Evolutionary conservation across 208 protist genomes (phyloP).

Genomic region (Jaenimonas drosophilae): DNA sequence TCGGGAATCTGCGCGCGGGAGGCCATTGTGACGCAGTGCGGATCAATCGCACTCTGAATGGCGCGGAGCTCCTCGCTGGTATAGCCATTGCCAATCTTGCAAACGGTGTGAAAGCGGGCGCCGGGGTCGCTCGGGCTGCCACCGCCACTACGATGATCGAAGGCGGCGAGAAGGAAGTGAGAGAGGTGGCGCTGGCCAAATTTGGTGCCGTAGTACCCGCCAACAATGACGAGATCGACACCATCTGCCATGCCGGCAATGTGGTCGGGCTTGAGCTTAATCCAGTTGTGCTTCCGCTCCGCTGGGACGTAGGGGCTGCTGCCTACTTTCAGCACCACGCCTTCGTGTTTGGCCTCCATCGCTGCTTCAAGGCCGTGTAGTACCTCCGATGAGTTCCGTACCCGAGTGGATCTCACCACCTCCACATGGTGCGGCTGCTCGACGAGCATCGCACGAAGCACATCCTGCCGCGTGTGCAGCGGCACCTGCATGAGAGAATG

Average conservation of each 20-base stretch:
- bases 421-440: slow-evolving; percentile 15
- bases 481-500: slow-evolving; percentile 12
- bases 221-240: slow-evolving; percentile 34
- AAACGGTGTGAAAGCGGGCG: slow-evolving; percentile 30
- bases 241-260: slow-evolving; percentile 27
- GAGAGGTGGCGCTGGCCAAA: slow-evolving; percentile 28
- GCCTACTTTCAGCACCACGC: slow-evolving; percentile 34
- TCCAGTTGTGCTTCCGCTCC: slow-evolving; percentile 39
- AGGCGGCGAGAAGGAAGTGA: slow-evolving; percentile 33
- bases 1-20: slow-evolving; percentile 10
- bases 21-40: slow-evolving; percentile 2
- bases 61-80: slow-evolving; percentile 24
- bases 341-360: slow-evolving; percentile 21
- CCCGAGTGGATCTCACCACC: slow-evolving; percentile 13
- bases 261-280: slow-evolving; percentile 67
- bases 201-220: slow-evolving; percentile 53
- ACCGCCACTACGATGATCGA: slow-evolving; percentile 7
- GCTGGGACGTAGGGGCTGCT: slow-evolving; percentile 22
- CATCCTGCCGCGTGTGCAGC: slow-evolving; percentile 7
- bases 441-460: slow-evolving; percentile 11
- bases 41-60: slow-evolving; percentile 20
- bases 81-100: slow-evolving; percentile 57
- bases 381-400: slow-evolving; percentile 16
- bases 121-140: neutral
- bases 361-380: slow-evolving; percentile 16